These are phyloP conservation scores for Groenewaldozyma auringiensis DNA, from an alignment of 1,139 yeast species.

Conservation along the genomic window DNA sequence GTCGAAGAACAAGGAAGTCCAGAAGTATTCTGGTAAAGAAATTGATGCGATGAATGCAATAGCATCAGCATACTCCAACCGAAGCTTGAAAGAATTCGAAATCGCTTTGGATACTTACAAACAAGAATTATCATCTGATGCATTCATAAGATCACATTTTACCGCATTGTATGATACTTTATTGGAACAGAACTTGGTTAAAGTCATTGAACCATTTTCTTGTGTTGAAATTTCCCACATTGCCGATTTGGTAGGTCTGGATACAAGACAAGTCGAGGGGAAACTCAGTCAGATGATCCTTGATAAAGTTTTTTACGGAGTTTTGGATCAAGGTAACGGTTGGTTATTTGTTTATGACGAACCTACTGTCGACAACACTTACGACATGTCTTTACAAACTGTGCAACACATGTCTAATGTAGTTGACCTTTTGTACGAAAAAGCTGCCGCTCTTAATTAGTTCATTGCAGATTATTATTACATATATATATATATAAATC, in stretches of 20 bases:
- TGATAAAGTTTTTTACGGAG: constrained; percentile 91
- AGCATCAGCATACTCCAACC: constrained; percentile 79
- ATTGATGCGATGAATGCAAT: constrained; percentile 92
- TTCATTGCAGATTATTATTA: neutral
- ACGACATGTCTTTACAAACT: constrained; percentile 80
- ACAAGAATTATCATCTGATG: constrained; percentile 73
- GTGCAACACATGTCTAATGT: constrained; percentile 81
- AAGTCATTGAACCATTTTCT: constrained; percentile 92
- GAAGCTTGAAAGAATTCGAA: constrained; percentile 89
- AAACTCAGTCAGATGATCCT: constrained; percentile 93
- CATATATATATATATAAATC: neutral
- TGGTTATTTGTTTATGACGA: constrained; percentile 91
- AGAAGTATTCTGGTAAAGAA: constrained; percentile 66
- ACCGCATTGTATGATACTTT: constrained; percentile 88
- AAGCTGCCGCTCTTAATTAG: constrained; percentile 59
- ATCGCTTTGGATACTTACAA: constrained; percentile 63
- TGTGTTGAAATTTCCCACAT: constrained; percentile 88
- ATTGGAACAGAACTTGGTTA: constrained; percentile 85
- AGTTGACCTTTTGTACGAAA: constrained; percentile 87
- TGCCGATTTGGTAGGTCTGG: constrained; percentile 81
- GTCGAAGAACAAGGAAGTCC: constrained; percentile 69
- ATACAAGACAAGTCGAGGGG: constrained; percentile 84
- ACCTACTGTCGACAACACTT: constrained; percentile 82
- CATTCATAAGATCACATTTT: constrained; percentile 85
- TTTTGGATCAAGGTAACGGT: constrained; percentile 96